A percentile compares a stretch with the other conserved stretches of the same genome.
Evolutionary conservation across 2,329 filamentous ascomycete genomes (phyloP).

Genomic region (Fusarium metavorans): DNA sequence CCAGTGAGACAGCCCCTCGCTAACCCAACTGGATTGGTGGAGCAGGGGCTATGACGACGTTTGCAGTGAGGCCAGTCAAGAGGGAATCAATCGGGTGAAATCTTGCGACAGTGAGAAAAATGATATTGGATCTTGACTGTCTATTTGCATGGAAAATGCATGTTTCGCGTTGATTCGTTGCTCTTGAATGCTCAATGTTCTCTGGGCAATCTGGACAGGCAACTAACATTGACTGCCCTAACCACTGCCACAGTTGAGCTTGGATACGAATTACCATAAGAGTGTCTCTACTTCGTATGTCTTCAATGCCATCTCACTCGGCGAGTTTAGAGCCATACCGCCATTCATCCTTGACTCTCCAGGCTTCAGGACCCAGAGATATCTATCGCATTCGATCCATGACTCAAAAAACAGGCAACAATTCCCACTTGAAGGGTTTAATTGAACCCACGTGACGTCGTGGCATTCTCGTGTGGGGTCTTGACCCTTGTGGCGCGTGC

Average conservation of each 20-base stretch:
- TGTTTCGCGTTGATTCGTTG: background rate
- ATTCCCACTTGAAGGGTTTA: conserved; percentile 11
- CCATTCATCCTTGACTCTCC: background rate
- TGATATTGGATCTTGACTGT: background rate
- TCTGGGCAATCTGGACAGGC: background rate
- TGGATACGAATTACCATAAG: background rate
- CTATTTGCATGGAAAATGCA: background rate
- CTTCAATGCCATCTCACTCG: too few relatives aligned
- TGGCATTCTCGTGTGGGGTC: conserved; percentile 36
- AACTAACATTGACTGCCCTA: background rate
- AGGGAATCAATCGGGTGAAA: background rate
- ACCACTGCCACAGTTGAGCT: background rate
- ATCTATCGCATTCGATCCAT: conserved; percentile 15
- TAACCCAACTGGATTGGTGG: background rate
- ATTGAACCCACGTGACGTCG: conserved; percentile 44
- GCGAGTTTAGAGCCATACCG: background rate
- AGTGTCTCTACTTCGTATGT: background rate
- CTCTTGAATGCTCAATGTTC: background rate
- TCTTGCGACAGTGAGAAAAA: background rate
- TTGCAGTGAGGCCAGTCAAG: background rate
- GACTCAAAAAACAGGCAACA: conserved; percentile 25
- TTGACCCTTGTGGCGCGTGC: conserved; percentile 22
- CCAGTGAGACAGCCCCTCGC: background rate
- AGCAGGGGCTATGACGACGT: background rate
- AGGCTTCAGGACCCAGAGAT: background rate